phyloP scores from a whole-genome alignment of 805 yeast genomes.

The Candida suzukii region DNA sequence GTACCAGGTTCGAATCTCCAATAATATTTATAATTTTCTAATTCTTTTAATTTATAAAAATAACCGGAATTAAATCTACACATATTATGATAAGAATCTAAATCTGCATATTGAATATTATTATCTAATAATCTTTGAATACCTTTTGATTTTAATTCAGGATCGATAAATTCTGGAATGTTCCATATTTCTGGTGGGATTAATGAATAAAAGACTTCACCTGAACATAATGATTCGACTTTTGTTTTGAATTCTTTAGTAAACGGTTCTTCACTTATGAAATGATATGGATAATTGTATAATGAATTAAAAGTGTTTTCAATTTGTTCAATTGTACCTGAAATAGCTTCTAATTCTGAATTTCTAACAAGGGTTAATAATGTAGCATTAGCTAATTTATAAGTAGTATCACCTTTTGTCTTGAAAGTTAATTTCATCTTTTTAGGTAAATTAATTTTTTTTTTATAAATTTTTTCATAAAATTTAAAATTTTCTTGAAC shows the following conservation, averaged over 20 bases:
- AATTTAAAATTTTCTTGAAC: constrained; percentile 28
- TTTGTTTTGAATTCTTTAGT: constrained; percentile 45
- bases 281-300: constrained; percentile 68
- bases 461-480: constrained; percentile 28
- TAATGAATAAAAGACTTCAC: constrained; percentile 17
- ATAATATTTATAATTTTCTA: constrained; percentile 72
- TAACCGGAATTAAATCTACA: constrained; percentile 84
- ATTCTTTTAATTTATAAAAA: constrained; percentile 64
- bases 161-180: constrained; percentile 52
- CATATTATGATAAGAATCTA: constrained; percentile 80
- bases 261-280: constrained; percentile 67
- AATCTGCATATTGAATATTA: constrained; percentile 66
- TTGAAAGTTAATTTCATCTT: constrained; percentile 21
- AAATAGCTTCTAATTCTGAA: constrained; percentile 42
- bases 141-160: constrained; percentile 15
- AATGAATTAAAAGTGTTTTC: constrained; percentile 59
- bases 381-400: constrained; percentile 55
- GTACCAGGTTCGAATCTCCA: constrained; percentile 92
- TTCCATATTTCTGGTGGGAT: constrained; percentile 46
- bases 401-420: constrained; percentile 8
- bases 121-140: constrained; percentile 24
- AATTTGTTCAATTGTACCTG: constrained; percentile 46
- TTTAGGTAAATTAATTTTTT: constrained; percentile 41
- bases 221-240: constrained; percentile 31
- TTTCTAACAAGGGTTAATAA: constrained; percentile 66